Base-by-base conservation (phyloP, 1,284 basidiomycete genomes). In the Coniferiporia sulphurascens region DNA sequence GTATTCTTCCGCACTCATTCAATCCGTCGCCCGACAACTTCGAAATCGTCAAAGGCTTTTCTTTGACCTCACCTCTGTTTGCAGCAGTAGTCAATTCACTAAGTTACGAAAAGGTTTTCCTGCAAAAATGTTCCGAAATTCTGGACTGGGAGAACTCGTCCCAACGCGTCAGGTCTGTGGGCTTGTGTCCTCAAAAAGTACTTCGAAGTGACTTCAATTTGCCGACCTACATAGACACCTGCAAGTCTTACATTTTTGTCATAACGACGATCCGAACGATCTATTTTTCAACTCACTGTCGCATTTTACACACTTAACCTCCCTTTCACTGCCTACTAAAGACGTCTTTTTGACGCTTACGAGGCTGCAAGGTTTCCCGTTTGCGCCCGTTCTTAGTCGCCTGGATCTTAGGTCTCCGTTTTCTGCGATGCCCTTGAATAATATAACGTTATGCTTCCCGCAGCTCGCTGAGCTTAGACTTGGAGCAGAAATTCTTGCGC, bases 1-100 rank as follows among this genome's bases (percentile, higher is more conserved):
- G 38, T 35, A 43, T 38, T 38, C 27, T 7, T 6, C 27, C 17
- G 21, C 19, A 48, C 15, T 32, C n/a, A 10, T 58, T 58, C 35
- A 52, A 58, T 46, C 49, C 38, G 12, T 50, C 50, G 4, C 9
- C 17, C 9, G 38, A 50, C 17, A 43, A 58, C 32, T 48, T 58
- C n/a, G 13, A 46, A 9, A 3, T 27, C 17, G n/a, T 60, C 8
- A 27, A 50, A 22, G 59, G 59, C 35, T 56, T 60, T 46, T 36
- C 41, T n/a, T 6, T 34, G n/a, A 17, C 54, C n/a, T 56, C 41
- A 15, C 19, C 36, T 15, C 9, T 36, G 12, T 56, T 60, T 41
- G 34, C 27, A n/a, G 49, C 48, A 12, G 44, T 60, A 48, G 53
- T 52, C 12, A 10, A 43, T 6, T 9, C 27, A 9, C 35, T 60